These are phyloP conservation scores for Gnaphalium uliginosum DNA, from an alignment of 129 eudicot species.

Conservation along the genomic window DNA sequence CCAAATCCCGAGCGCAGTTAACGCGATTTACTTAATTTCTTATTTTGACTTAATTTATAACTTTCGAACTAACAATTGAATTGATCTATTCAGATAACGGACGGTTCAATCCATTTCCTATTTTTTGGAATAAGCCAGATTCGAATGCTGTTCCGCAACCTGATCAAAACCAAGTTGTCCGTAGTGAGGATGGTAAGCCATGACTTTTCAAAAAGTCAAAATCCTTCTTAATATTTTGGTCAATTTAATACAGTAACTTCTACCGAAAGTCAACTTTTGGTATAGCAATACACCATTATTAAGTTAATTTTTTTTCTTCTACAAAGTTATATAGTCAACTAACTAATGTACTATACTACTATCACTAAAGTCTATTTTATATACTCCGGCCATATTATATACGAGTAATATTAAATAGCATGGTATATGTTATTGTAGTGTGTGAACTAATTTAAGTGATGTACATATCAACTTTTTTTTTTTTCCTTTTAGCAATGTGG, in stretches of 20 bases:
- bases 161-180: constrained; percentile 12
- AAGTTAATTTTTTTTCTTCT: neutral
- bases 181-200: constrained; percentile 24
- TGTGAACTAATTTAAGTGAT: neutral
- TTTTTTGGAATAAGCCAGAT: constrained; percentile 13
- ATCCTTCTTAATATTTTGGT: neutral
- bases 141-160: neutral
- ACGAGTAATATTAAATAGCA: too few relatives aligned
- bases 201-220: constrained; percentile 19
- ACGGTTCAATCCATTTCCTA: constrained; percentile 26
- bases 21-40: too few relatives aligned
- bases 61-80: neutral
- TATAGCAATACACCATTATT: neutral
- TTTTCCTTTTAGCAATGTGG: neutral
- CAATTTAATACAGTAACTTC: neutral
- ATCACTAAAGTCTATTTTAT: neutral
- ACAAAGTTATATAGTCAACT: neutral
- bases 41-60: too few relatives aligned
- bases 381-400: neutral
- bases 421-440: neutral
- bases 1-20: too few relatives aligned
- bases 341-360: too few relatives aligned
- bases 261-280: constrained; percentile 12
- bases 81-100: constrained; percentile 18
- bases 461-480: neutral